phyloP scores from a whole-genome alignment of 1,284 basidiomycete genomes.

The Lentinus polychrous region DNA sequence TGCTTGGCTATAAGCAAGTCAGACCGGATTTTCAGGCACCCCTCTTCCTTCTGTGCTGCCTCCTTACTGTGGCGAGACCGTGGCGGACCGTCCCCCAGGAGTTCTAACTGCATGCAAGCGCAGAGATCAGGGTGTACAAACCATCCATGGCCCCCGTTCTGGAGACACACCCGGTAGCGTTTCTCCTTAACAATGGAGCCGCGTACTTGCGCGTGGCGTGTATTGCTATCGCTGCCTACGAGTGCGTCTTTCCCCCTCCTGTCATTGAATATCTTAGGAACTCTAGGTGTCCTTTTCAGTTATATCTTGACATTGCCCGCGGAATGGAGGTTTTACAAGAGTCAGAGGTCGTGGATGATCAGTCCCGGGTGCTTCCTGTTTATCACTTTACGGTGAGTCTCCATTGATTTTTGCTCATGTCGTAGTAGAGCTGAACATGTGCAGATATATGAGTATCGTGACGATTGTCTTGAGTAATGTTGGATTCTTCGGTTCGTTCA shows the following conservation, averaged over 20 bases:
- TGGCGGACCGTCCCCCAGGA: too few relatives aligned
- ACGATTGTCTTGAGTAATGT: slow-evolving; percentile 28
- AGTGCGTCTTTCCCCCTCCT: slow-evolving; percentile 6
- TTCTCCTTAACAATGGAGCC: slow-evolving; percentile 4
- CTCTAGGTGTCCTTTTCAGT: slow-evolving; percentile 15
- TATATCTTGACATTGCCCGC: slow-evolving; percentile 30
- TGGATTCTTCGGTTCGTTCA: slow-evolving; percentile 27
- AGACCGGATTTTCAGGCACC: too few relatives aligned
- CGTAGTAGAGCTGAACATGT: too few relatives aligned
- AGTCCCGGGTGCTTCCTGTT: slow-evolving; percentile 16
- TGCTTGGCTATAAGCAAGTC: too few relatives aligned
- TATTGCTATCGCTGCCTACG: slow-evolving; percentile 11
- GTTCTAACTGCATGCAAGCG: background rate
- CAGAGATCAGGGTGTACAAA: background rate
- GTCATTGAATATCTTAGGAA: background rate
- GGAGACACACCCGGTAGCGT: background rate
- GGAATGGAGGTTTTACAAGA: slow-evolving; percentile 28
- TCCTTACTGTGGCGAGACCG: too few relatives aligned
- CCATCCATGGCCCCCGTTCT: background rate
- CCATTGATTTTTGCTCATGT: background rate
- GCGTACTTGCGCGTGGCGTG: slow-evolving; percentile 9
- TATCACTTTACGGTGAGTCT: slow-evolving; percentile 25
- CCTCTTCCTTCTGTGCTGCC: too few relatives aligned
- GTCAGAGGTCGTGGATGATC: slow-evolving; percentile 2
- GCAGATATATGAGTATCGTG: slow-evolving; percentile 26